Conservation (phyloP, 2,329 filamentous ascomycete genomes). For the Cordyceps javanica region DNA sequence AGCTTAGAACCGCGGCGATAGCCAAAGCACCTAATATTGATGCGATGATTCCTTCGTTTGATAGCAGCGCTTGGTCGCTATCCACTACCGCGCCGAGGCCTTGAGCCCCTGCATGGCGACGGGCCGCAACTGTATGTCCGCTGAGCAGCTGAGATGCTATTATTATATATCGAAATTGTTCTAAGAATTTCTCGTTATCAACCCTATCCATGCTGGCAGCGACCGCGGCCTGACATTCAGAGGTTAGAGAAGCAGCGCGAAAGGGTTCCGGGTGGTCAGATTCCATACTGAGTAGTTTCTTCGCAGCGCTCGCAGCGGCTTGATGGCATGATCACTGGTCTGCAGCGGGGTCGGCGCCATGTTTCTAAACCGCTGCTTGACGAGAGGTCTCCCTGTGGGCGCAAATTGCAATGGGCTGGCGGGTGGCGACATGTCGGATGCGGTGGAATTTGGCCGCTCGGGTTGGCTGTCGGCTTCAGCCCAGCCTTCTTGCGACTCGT, state of each 20-base stretch:
- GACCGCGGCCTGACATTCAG: slow-evolving; percentile 51
- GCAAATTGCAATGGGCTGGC: slow-evolving; percentile 47
- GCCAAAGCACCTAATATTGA: slow-evolving; percentile 47
- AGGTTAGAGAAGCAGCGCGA: background rate
- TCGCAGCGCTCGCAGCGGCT: slow-evolving; percentile 39
- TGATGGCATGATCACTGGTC: slow-evolving; percentile 27
- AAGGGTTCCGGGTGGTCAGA: background rate
- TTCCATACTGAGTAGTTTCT: slow-evolving; percentile 46
- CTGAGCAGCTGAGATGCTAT: slow-evolving; percentile 85
- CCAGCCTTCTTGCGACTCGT: slow-evolving; percentile 40
- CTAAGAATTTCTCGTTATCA: slow-evolving; percentile 80
- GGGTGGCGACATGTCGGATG: slow-evolving; percentile 39
- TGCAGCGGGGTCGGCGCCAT: slow-evolving; percentile 38
- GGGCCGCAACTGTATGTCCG: slow-evolving; percentile 51
- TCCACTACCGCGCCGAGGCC: slow-evolving; percentile 13
- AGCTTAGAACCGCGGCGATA: slow-evolving; percentile 67
- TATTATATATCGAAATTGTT: slow-evolving; percentile 89
- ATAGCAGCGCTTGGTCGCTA: slow-evolving; percentile 26
- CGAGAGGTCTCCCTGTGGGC: slow-evolving; percentile 48
- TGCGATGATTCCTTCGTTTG: slow-evolving; percentile 44
- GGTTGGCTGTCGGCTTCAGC: slow-evolving; percentile 34
- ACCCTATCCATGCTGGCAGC: slow-evolving; percentile 66
- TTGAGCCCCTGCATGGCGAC: slow-evolving; percentile 22
- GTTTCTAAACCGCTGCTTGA: slow-evolving; percentile 47
- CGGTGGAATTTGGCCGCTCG: slow-evolving; percentile 24